phyloP scores from a whole-genome alignment of 805 yeast species.

The Hyphopichia homilentoma region DNA sequence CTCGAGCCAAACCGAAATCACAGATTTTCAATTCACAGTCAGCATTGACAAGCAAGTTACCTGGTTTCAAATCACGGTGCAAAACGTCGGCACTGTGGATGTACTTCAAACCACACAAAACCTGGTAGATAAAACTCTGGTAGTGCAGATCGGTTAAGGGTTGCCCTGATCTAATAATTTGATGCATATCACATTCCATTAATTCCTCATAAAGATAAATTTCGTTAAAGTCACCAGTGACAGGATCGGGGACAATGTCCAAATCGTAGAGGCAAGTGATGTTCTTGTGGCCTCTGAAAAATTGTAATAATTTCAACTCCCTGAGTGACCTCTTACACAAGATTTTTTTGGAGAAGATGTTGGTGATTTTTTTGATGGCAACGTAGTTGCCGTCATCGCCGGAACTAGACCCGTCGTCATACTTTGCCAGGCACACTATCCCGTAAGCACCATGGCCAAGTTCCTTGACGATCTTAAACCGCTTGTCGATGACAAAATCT shows the following conservation, averaged over 20 bases:
- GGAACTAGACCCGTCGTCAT: constrained; percentile 55
- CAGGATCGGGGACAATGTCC: constrained; percentile 75
- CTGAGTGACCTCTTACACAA: constrained; percentile 88
- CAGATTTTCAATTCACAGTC: constrained; percentile 96
- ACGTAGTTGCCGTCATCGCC: constrained; percentile 42
- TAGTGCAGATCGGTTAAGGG: constrained; percentile 92
- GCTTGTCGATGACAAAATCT: constrained; percentile 85
- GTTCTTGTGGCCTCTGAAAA: constrained; percentile 94
- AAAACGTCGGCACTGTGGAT: constrained; percentile 90
- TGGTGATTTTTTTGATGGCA: constrained; percentile 94
- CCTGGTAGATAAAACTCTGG: constrained; percentile 89
- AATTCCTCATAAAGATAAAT: constrained; percentile 90
- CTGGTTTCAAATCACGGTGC: constrained; percentile 94
- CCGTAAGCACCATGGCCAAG: constrained; percentile 99
- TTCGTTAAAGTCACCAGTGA: constrained; percentile 74
- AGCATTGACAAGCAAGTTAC: constrained; percentile 87
- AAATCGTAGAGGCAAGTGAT: constrained; percentile 93
- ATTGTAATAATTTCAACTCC: constrained; percentile 84
- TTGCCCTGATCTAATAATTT: constrained; percentile 90
- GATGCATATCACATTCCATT: constrained; percentile 99
- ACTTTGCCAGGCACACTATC: constrained; percentile 90
- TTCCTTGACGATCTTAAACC: constrained; percentile 87
- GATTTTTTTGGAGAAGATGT: constrained; percentile 86
- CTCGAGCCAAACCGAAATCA: constrained; percentile 95
- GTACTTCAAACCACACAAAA: constrained; percentile 83